A percentile compares a stretch with the other conserved stretches of the same genome.
phyloP scores from a whole-genome alignment of 2,329 filamentous ascomycete species.

The Talaromyces sp. region DNA sequence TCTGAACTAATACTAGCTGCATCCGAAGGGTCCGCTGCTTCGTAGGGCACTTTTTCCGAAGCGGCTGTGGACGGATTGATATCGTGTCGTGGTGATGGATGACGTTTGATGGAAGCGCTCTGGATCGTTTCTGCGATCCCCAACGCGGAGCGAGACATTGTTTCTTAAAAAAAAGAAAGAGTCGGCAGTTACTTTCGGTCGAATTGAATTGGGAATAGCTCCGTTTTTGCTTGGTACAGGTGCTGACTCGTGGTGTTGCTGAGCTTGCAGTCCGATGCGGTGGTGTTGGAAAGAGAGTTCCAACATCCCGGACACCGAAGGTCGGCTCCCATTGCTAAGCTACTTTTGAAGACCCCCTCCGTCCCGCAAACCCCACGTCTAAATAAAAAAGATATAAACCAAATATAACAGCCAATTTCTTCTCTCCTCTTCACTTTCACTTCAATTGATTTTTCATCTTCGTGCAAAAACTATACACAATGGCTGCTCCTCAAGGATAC shows the following conservation, averaged over 20 bases:
- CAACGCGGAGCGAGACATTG: slow-evolving; percentile 44
- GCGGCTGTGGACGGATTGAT: slow-evolving; percentile 75
- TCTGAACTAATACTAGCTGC: slow-evolving; percentile 47
- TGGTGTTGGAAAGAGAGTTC: not conserved
- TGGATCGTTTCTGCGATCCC: slow-evolving; percentile 78
- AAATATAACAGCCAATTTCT: not conserved
- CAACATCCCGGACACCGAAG: slow-evolving; percentile 17
- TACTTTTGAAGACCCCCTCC: not conserved
- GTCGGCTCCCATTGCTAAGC: slow-evolving; percentile 10
- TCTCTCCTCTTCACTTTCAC: not conserved
- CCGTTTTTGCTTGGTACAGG: not conserved
- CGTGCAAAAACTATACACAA: slow-evolving; percentile 36
- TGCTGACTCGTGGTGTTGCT: not conserved
- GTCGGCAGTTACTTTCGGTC: not conserved
- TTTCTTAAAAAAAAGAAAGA: too few species aligned
- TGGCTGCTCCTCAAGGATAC: slow-evolving; percentile 76
- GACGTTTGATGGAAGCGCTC: slow-evolving; percentile 69
- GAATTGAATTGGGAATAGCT: slow-evolving; percentile 2
- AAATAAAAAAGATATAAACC: slow-evolving; percentile 1
- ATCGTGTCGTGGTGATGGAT: slow-evolving; percentile 71
- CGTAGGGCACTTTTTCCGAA: slow-evolving; percentile 62
- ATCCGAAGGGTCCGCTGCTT: slow-evolving; percentile 39
- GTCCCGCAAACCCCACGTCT: slow-evolving; percentile 16
- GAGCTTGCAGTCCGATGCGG: not conserved
- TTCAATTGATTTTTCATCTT: slow-evolving; percentile 5